These are phyloP conservation scores for Cytospora piceae DNA, from an alignment of 2,329 filamentous ascomycete species.

Conservation along the genomic window DNA sequence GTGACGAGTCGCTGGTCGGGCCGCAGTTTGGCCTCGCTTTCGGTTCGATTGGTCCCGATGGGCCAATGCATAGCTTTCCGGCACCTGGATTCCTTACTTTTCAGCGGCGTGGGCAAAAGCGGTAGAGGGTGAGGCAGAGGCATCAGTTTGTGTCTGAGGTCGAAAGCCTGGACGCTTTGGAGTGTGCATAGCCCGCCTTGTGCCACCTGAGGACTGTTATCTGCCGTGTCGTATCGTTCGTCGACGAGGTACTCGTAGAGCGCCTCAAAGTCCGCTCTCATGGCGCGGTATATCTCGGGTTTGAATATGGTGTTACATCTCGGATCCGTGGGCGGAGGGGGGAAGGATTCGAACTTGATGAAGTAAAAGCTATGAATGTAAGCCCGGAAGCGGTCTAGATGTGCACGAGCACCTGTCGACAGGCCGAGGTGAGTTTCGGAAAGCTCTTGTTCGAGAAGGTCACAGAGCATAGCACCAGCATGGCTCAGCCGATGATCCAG, in stretches of 20 bases:
- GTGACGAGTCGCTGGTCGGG: constrained; percentile 53
- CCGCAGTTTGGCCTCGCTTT: constrained; percentile 45
- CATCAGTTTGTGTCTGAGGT: constrained; percentile 60
- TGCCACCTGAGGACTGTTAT: constrained; percentile 56
- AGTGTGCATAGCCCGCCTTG: constrained; percentile 71
- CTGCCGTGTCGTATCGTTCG: constrained; percentile 52
- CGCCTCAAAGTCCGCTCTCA: constrained; percentile 71
- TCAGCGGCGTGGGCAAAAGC: constrained; percentile 58
- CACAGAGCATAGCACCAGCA: constrained; percentile 62
- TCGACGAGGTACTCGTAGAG: constrained; percentile 76
- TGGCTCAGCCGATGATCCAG: constrained; percentile 66
- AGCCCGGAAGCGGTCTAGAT: constrained; percentile 73
- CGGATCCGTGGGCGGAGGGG: constrained; percentile 55
- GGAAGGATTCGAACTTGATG: constrained; percentile 71
- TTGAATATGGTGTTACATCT: constrained; percentile 54
- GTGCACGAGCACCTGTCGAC: constrained; percentile 60
- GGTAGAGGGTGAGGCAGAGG: constrained; percentile 69
- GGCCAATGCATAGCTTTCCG: constrained; percentile 46
- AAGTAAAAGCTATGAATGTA: constrained; percentile 71
- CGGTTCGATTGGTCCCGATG: constrained; percentile 25
- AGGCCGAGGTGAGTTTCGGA: constrained; percentile 69
- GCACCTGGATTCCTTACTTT: constrained; percentile 23
- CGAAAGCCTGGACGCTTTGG: constrained; percentile 70
- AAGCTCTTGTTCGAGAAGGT: constrained; percentile 73
- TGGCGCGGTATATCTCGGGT: constrained; percentile 59